These are phyloP conservation scores for Immersiella caudata DNA, from an alignment of 495 filamentous ascomycete species.

Conservation along the genomic window DNA sequence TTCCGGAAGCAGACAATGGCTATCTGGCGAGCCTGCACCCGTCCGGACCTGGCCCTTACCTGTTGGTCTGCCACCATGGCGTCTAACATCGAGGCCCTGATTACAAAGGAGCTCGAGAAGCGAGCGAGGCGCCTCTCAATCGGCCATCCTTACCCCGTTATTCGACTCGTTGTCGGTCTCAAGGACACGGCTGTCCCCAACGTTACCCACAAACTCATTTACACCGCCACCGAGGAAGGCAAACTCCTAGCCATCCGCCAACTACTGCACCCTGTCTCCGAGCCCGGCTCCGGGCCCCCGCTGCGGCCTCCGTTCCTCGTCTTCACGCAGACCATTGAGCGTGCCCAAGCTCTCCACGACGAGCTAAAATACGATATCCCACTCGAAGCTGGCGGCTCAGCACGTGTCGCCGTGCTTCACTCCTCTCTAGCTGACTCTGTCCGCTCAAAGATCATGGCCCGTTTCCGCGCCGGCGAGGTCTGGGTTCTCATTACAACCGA, in stretches of 20 bases:
- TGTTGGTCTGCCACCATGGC: conserved; percentile 98
- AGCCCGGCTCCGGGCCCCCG: conserved; percentile 56
- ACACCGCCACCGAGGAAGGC: conserved; percentile 88
- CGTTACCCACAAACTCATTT: conserved; percentile 84
- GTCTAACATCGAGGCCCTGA: conserved; percentile 82
- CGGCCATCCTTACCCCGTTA: conserved; percentile 51
- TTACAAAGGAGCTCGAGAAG: conserved; percentile 52
- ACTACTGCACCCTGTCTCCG: conserved; percentile 77
- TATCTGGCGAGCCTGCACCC: conserved; percentile 78
- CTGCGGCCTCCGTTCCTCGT: conserved; percentile 88
- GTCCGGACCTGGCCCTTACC: conserved; percentile 66
- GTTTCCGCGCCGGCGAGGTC: conserved; percentile 88
- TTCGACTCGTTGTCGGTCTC: conserved; percentile 88
- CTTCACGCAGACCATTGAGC: conserved; percentile 91
- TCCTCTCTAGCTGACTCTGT: conserved; percentile 76
- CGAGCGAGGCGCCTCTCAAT: conserved; percentile 57
- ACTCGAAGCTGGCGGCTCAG: conserved; percentile 78
- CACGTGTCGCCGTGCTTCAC: conserved; percentile 88
- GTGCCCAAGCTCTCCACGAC: conserved; percentile 81
- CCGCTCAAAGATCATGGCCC: conserved; percentile 78
- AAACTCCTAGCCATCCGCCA: conserved; percentile 92
- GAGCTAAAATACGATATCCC: conserved; percentile 97
- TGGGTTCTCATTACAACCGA: conserved; percentile 98
- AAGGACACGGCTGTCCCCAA: conserved; percentile 95
- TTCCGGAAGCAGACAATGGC: conserved; percentile 88